phyloP scores from a whole-genome alignment of 176 grass and related monocot species.

The Secale cereale region DNA sequence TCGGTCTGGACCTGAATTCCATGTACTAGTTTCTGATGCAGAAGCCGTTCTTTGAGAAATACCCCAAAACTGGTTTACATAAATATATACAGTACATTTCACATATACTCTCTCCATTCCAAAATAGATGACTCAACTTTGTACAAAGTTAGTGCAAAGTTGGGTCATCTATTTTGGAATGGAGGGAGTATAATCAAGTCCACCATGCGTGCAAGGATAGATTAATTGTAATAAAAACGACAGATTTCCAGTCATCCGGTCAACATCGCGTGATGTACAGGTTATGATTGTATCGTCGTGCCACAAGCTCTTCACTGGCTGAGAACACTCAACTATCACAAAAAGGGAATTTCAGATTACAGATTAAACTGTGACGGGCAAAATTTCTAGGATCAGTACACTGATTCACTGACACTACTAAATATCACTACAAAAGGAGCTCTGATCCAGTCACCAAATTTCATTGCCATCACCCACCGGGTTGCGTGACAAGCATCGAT shows the following conservation, averaged over 20 bases:
- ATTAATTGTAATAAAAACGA: not conserved
- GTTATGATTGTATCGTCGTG: not conserved
- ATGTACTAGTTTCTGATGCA: no score
- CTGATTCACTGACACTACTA: not conserved
- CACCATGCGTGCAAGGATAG: not conserved
- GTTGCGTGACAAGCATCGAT: not conserved
- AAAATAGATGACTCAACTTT: no score
- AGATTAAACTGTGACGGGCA: not conserved
- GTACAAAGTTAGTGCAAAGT: no score
- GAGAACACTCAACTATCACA: not conserved
- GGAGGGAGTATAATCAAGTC: not conserved
- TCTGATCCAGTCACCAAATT: not conserved
- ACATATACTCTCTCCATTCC: no score
- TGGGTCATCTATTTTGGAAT: no score
- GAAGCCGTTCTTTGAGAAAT: no score
- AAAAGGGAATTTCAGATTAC: not conserved
- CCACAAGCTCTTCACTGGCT: not conserved
- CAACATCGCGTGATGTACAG: not conserved
- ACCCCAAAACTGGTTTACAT: no score
- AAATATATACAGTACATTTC: no score
- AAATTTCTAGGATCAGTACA: slow-evolving; percentile 22
- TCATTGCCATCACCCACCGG: not conserved
- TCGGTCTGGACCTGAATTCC: no score
- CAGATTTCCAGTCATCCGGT: not conserved
- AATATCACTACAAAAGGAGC: slow-evolving; percentile 7